These are phyloP conservation scores for Clausena lansium DNA, from an alignment of 345 rosid species.

Conservation along the genomic window DNA sequence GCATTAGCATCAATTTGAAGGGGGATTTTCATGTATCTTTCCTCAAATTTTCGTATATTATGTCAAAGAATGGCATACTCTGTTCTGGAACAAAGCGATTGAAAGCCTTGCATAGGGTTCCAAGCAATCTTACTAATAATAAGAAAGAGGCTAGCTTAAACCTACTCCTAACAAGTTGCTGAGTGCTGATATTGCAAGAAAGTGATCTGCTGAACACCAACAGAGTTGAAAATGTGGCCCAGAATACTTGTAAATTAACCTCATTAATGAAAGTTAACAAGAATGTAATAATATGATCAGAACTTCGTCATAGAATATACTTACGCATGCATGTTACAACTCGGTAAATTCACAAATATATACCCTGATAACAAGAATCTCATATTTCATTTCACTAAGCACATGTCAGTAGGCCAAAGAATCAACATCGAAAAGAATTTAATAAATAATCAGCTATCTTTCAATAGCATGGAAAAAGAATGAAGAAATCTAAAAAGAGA, in stretches of 20 bases:
- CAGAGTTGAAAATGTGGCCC: conserved; percentile 1
- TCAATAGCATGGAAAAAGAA: not conserved
- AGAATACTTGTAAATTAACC: not conserved
- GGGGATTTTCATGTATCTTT: not conserved
- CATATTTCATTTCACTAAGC: not conserved
- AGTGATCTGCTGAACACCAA: not conserved
- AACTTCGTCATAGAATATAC: not conserved
- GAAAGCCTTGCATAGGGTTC: not conserved
- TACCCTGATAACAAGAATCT: not conserved
- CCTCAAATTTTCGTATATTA: not conserved
- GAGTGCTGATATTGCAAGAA: not conserved
- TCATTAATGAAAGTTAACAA: not conserved
- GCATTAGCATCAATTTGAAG: not conserved
- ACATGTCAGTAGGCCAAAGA: not conserved
- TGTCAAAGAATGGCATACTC: not conserved
- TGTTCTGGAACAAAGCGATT: not conserved
- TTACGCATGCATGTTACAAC: not conserved
- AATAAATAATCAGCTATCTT: not conserved
- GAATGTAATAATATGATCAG: not conserved
- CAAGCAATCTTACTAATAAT: not conserved
- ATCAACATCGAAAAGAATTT: not conserved
- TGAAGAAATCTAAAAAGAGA: not conserved
- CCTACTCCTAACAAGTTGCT: not conserved
- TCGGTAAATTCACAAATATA: not conserved
- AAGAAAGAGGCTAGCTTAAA: not conserved